phyloP scores from a whole-genome alignment of 306 rosid species.

The Casuarina equisetifolia region DNA sequence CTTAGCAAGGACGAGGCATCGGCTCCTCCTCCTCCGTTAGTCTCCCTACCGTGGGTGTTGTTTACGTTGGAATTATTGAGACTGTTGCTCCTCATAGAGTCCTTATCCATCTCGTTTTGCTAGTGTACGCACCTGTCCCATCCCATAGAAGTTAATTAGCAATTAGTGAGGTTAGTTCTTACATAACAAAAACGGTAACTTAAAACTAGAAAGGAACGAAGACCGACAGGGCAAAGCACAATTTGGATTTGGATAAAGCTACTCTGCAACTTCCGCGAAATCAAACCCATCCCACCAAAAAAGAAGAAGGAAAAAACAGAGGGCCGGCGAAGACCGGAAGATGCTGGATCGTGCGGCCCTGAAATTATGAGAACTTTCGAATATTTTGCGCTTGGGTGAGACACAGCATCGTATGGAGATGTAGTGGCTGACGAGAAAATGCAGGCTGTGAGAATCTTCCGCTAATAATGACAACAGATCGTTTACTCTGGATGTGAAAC shows the following conservation, averaged over 20 bases:
- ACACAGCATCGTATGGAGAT: constrained; percentile 2
- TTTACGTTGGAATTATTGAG: constrained; percentile 21
- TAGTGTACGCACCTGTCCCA: constrained; percentile 29
- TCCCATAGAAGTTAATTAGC: constrained; percentile 21
- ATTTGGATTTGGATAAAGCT: constrained; percentile 9
- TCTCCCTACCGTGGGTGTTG: constrained; percentile 37
- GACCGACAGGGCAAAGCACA: not conserved
- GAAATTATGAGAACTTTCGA: not conserved
- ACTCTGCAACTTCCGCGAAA: constrained; percentile 4
- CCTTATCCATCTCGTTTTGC: constrained; percentile 66
- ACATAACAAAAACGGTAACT: constrained; percentile 24
- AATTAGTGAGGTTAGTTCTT: constrained; percentile 24
- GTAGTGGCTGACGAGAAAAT: constrained; percentile 17
- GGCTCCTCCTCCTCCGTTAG: constrained; percentile 35
- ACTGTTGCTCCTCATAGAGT: constrained; percentile 34
- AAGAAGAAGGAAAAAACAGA: not conserved
- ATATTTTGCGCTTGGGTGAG: not conserved
- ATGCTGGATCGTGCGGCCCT: constrained; percentile 6
- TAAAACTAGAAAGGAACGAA: not conserved
- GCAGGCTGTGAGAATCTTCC: constrained; percentile 9
- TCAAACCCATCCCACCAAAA: not conserved
- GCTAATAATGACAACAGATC: not conserved
- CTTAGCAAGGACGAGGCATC: constrained; percentile 57
- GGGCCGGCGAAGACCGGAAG: not conserved
- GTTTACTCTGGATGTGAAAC: not conserved